A percentile compares a stretch with the other conserved stretches of the same genome.
phyloP scores from a whole-genome alignment of 2,329 filamentous ascomycete species.

The Alternaria angustiovoidea region DNA sequence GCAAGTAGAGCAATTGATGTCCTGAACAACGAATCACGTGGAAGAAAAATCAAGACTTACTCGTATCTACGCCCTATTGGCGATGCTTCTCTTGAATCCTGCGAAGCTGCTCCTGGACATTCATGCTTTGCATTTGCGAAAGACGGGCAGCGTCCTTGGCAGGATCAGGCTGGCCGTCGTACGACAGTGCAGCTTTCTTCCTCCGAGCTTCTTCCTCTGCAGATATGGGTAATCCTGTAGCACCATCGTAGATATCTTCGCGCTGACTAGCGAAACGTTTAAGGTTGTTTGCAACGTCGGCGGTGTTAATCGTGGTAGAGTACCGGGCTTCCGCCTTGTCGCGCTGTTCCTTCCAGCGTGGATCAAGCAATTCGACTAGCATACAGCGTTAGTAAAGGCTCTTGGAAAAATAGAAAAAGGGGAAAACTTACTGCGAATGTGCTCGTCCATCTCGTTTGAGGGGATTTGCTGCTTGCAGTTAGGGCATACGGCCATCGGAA shows the following conservation, averaged over 20 bases:
- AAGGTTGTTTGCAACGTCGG: constrained; percentile 90
- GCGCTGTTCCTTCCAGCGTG: constrained; percentile 94
- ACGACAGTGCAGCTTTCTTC: constrained; percentile 76
- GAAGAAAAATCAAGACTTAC: constrained; percentile 10
- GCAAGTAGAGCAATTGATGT: constrained; percentile 9
- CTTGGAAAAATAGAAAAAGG: not conserved
- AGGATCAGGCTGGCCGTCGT: constrained; percentile 69
- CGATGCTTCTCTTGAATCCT: constrained; percentile 66
- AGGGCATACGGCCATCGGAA: constrained; percentile 79
- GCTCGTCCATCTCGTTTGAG: constrained; percentile 84
- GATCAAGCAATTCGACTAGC: constrained; percentile 86
- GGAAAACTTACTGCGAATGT: constrained; percentile 78
- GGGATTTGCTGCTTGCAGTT: constrained; percentile 94
- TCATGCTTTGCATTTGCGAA: constrained; percentile 64
- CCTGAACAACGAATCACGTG: not conserved
- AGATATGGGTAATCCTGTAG: constrained; percentile 71
- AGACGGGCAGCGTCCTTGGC: constrained; percentile 63
- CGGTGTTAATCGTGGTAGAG: constrained; percentile 84
- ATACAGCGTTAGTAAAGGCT: constrained; percentile 48
- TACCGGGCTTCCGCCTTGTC: constrained; percentile 86
- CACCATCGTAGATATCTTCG: constrained; percentile 82
- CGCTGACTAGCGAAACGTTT: constrained; percentile 93
- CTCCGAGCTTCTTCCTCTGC: constrained; percentile 77
- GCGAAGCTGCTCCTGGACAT: constrained; percentile 86
- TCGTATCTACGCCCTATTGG: constrained; percentile 9